Percentiles rank a stretch among this genome's conserved stretches.
Evolutionary conservation across 2,329 filamentous ascomycete genomes (phyloP).

Genomic region (Diaporthe citrichinensis): DNA sequence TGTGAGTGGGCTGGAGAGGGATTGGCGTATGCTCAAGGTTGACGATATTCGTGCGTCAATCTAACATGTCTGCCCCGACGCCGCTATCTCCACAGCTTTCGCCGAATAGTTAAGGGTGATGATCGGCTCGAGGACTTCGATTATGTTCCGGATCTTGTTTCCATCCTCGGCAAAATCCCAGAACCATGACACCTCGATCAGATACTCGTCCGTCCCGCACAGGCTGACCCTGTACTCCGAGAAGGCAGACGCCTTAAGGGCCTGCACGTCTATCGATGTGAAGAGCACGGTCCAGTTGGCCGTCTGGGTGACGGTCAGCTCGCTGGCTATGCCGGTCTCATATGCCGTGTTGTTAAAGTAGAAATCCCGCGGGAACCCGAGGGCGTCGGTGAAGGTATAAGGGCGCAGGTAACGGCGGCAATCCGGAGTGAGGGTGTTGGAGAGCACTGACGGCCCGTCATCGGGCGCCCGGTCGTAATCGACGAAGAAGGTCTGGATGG

Average conservation of each 20-base stretch:
- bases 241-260: slow-evolving; percentile 6
- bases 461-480: background rate
- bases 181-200: slow-evolving; percentile 2
- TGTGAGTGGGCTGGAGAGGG: no score
- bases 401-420: slow-evolving; percentile 18
- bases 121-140: background rate
- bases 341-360: slow-evolving; percentile 11
- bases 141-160: background rate
- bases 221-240: slow-evolving; percentile 3
- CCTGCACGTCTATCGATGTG: background rate
- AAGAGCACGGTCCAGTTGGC: slow-evolving; percentile 1
- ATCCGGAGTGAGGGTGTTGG: background rate
- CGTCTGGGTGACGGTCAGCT: slow-evolving; percentile 4
- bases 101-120: background rate
- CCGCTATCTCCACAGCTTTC: slow-evolving; percentile 16
- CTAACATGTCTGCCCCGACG: slow-evolving; percentile 7
- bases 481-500: slow-evolving; percentile 10
- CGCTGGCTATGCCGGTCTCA: background rate
- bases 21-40: no score
- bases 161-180: slow-evolving; percentile 7
- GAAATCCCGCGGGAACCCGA: slow-evolving; percentile 9
- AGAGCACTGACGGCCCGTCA: background rate
- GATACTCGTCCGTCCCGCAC: background rate
- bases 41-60: background rate
- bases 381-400: background rate